These are phyloP conservation scores for Excoecaria cochinchinensis DNA, from an alignment of 345 rosid species.

Conservation along the genomic window DNA sequence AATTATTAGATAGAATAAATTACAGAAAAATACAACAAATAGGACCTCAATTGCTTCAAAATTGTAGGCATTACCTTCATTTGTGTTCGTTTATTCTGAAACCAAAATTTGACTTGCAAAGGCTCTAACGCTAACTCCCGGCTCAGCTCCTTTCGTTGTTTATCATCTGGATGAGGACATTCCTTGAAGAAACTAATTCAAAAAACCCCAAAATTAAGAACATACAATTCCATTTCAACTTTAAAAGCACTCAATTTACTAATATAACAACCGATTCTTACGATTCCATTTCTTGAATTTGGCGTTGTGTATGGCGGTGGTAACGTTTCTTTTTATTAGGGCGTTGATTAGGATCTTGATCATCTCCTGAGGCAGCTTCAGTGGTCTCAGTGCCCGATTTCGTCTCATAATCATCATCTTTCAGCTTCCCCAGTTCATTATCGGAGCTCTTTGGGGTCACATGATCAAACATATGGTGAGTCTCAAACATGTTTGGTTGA, in stretches of 20 bases:
- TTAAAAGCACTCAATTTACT: too few species aligned
- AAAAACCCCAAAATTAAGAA: neutral
- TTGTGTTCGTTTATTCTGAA: constrained; percentile 97
- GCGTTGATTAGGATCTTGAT: constrained; percentile 69
- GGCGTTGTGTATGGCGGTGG: constrained; percentile 92
- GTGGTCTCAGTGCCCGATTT: constrained; percentile 70
- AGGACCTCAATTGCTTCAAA: too few species aligned
- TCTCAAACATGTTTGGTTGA: constrained; percentile 70
- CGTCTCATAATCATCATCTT: constrained; percentile 77
- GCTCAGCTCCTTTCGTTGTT: constrained; percentile 88
- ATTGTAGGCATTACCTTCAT: constrained; percentile 58
- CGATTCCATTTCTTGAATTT: constrained; percentile 97
- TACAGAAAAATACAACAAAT: neutral
- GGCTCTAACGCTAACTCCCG: constrained; percentile 76
- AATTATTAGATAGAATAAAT: neutral
- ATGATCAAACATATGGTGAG: constrained; percentile 56
- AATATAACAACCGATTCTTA: constrained; percentile 30
- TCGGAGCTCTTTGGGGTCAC: constrained; percentile 58
- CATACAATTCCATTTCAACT: neutral
- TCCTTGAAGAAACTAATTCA: constrained; percentile 75
- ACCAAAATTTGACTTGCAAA: constrained; percentile 94
- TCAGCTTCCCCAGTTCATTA: constrained; percentile 51
- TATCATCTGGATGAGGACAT: constrained; percentile 94
- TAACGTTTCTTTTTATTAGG: constrained; percentile 75
- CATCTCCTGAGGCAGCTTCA: constrained; percentile 67